phyloP scores from a whole-genome alignment of 2,329 filamentous ascomycete species.

The Stachybotrys chartarum region DNA sequence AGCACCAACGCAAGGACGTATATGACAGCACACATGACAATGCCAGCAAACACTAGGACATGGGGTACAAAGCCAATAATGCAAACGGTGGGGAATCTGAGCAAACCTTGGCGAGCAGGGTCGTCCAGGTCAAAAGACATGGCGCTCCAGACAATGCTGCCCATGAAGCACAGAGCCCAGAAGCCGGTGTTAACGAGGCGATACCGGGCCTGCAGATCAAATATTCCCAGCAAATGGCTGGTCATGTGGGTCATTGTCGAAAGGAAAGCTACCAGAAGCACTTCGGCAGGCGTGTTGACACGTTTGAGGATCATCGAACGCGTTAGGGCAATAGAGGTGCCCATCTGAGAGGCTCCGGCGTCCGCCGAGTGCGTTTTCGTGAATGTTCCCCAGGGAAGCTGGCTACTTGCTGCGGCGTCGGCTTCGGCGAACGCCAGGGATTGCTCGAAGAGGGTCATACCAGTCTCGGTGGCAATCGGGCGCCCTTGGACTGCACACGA shows the following conservation, averaged over 20 bases:
- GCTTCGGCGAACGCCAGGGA: slow-evolving; percentile 94
- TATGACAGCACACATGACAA: slow-evolving; percentile 66
- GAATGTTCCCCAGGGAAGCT: slow-evolving; percentile 65
- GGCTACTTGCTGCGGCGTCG: slow-evolving; percentile 76
- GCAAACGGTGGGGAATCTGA: slow-evolving; percentile 88
- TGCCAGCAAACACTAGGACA: slow-evolving; percentile 76
- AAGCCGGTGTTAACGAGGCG: slow-evolving; percentile 82
- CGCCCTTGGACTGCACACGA: slow-evolving; percentile 83
- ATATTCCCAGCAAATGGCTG: slow-evolving; percentile 74
- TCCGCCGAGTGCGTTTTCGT: slow-evolving; percentile 34
- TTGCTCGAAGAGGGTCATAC: slow-evolving; percentile 95
- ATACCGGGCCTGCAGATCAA: slow-evolving; percentile 70
- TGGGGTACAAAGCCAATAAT: slow-evolving; percentile 94
- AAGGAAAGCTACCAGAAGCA: slow-evolving; percentile 79
- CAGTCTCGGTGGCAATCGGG: slow-evolving; percentile 73
- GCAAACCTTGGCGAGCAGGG: slow-evolving; percentile 54
- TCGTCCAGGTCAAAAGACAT: slow-evolving; percentile 55
- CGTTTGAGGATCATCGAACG: slow-evolving; percentile 65
- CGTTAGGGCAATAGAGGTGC: slow-evolving; percentile 40
- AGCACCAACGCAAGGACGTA: slow-evolving; percentile 71
- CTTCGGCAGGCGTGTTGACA: slow-evolving; percentile 84
- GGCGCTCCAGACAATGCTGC: slow-evolving; percentile 72
- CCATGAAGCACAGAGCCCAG: slow-evolving; percentile 89
- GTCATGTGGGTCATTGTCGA: slow-evolving; percentile 83
- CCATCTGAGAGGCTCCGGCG: slow-evolving; percentile 11